A percentile compares a stretch with the other conserved stretches of the same genome.
Evolutionary conservation across 176 grass and related monocot genomes (phyloP).

Genomic region (Avena insularis): DNA sequence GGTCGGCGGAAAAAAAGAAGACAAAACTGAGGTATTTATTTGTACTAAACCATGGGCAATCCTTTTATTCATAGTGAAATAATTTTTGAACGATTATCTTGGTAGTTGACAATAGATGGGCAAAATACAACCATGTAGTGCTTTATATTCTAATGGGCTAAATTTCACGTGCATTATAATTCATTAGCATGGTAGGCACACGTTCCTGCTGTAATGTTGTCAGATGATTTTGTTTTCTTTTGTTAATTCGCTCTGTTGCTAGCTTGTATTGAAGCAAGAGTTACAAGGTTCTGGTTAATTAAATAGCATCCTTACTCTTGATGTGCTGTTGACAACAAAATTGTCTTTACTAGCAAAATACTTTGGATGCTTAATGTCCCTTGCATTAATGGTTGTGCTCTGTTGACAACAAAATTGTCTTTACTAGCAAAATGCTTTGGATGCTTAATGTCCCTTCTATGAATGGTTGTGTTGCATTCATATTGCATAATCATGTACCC

Average conservation of each 20-base stretch:
- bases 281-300: background rate
- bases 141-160: conserved; percentile 1
- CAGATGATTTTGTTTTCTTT: background rate
- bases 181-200: background rate
- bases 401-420: background rate
- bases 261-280: background rate
- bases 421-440: conserved; percentile 8
- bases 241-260: background rate
- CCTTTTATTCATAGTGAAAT: background rate
- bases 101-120: background rate
- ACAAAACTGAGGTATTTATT: conserved; percentile 58
- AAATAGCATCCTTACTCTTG: background rate
- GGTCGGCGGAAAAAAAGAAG: conserved; percentile 63
- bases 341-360: conserved; percentile 26
- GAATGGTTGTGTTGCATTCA: background rate
- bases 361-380: background rate
- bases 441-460: background rate
- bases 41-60: background rate
- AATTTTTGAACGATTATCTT: background rate
- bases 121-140: background rate
- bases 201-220: conserved; percentile 1
- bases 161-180: background rate
- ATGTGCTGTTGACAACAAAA: background rate
- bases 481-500: background rate
- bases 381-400: background rate